A percentile compares a stretch with the other conserved stretches of the same genome.
phyloP scores from a whole-genome alignment of 257 asterid species.

The Fraxinus pennsylvanica region DNA sequence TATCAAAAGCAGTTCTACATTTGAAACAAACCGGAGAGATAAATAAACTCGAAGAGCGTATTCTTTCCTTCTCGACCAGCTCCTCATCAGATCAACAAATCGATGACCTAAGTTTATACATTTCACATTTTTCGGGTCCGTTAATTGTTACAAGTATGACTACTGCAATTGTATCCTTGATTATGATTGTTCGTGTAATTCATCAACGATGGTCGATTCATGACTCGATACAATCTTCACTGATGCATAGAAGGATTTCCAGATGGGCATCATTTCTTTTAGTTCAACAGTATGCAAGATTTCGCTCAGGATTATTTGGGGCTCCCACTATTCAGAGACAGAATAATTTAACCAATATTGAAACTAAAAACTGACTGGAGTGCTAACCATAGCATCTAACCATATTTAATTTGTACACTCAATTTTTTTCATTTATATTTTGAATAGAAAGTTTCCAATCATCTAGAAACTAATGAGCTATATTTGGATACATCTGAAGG shows the following conservation, averaged over 20 bases:
- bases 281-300: not conserved
- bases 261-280: conserved; percentile 25
- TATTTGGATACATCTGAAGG: not conserved
- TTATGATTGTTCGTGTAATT: conserved; percentile 18
- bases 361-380: not conserved
- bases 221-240: not conserved
- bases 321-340: not conserved
- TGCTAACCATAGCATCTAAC: not conserved
- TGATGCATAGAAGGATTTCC: conserved; percentile 11
- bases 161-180: conserved; percentile 25
- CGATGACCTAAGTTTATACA: conserved; percentile 27
- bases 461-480: not conserved
- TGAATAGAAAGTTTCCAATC: not conserved
- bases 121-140: conserved; percentile 41
- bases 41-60: conserved; percentile 31
- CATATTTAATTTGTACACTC: not conserved
- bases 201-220: conserved; percentile 7
- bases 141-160: conserved; percentile 37
- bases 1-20: conserved; percentile 57
- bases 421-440: not conserved
- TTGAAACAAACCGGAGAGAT: conserved; percentile 50
- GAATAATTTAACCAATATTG: not conserved
- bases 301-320: not conserved
- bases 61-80: conserved; percentile 42
- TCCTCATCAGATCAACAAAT: conserved; percentile 25